Evolutionary conservation across 1,284 basidiomycete genomes (phyloP).

Genomic region (Pseudozyma pruni): DNA sequence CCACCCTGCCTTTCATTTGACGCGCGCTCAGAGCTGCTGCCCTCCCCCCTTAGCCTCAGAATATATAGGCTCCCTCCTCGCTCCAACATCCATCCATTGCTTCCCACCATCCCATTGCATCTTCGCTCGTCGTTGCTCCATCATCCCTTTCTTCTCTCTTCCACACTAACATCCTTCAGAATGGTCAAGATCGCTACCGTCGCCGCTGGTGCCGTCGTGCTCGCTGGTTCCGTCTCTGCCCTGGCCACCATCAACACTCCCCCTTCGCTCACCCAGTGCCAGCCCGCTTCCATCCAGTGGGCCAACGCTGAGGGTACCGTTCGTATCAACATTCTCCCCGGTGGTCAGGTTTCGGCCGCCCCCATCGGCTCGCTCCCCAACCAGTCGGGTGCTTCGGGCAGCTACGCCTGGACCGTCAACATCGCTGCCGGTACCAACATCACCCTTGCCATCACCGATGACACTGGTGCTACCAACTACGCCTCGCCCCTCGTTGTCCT

Average conservation of each 20-base stretch:
- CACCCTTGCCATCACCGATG: slow-evolving; percentile 63
- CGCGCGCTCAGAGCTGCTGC: background rate
- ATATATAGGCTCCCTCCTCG: slow-evolving; percentile 22
- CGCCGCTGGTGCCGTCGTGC: slow-evolving; percentile 46
- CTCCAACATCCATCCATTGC: slow-evolving; percentile 13
- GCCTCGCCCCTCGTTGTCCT: slow-evolving; percentile 38
- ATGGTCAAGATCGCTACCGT: slow-evolving; percentile 50
- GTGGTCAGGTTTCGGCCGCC: slow-evolving; percentile 44
- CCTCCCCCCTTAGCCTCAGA: slow-evolving; percentile 3
- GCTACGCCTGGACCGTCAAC: slow-evolving; percentile 65
- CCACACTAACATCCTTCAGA: slow-evolving; percentile 11
- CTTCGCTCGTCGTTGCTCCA: too few relatives aligned
- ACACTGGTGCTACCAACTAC: slow-evolving; percentile 53
- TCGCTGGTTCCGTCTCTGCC: slow-evolving; percentile 40
- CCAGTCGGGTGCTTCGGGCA: slow-evolving; percentile 48
- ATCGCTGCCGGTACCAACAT: slow-evolving; percentile 61
- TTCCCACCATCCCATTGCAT: background rate
- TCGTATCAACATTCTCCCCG: slow-evolving; percentile 40
- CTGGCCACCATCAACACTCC: slow-evolving; percentile 45
- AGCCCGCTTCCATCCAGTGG: slow-evolving; percentile 42
- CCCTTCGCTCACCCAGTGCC: slow-evolving; percentile 43
- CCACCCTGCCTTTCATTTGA: too few relatives aligned
- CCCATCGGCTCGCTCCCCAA: slow-evolving; percentile 48
- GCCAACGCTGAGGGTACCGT: slow-evolving; percentile 36
- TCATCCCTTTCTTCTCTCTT: slow-evolving; percentile 3